Percentiles rank a stretch among this genome's conserved stretches.
These are phyloP conservation scores for Tripterygium wilfordii DNA, from an alignment of 177 flowering plant species.

Conservation along the genomic window DNA sequence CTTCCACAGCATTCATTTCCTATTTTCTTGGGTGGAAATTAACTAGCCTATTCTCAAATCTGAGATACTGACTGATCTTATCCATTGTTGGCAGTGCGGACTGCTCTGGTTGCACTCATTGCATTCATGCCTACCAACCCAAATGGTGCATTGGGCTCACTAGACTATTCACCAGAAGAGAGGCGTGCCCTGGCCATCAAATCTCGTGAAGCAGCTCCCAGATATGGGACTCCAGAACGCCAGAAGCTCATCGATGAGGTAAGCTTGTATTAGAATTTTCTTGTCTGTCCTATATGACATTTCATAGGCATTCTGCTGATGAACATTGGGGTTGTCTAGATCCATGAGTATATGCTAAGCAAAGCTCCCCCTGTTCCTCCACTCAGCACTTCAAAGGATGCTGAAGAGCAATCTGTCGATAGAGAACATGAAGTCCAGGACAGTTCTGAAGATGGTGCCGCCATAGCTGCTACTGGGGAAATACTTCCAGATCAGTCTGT, in stretches of 20 bases:
- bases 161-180: constrained; percentile 88
- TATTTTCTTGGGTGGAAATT: no score
- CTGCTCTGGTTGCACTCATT: constrained; percentile 92
- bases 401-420: constrained; percentile 26
- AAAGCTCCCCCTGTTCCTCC: constrained; percentile 77
- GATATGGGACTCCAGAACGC: constrained; percentile 74
- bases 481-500: constrained; percentile 22
- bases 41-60: no score
- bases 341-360: constrained; percentile 89
- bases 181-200: constrained; percentile 77
- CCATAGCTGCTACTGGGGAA: constrained; percentile 17
- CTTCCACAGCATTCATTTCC: no score
- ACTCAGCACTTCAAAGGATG: constrained; percentile 16
- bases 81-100: constrained; percentile 67
- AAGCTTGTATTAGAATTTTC: no score
- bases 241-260: constrained; percentile 94
- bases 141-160: constrained; percentile 89
- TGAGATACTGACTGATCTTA: no score
- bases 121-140: constrained; percentile 99
- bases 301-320: neutral
- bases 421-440: constrained; percentile 28
- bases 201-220: constrained; percentile 88
- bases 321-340: constrained; percentile 29
- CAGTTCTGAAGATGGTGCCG: constrained; percentile 19
- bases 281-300: neutral